Percentiles rank a stretch among this genome's conserved stretches.
Conservation (phyloP, 345 rosid species). For the Rhodomyrtus tomentosa region DNA sequence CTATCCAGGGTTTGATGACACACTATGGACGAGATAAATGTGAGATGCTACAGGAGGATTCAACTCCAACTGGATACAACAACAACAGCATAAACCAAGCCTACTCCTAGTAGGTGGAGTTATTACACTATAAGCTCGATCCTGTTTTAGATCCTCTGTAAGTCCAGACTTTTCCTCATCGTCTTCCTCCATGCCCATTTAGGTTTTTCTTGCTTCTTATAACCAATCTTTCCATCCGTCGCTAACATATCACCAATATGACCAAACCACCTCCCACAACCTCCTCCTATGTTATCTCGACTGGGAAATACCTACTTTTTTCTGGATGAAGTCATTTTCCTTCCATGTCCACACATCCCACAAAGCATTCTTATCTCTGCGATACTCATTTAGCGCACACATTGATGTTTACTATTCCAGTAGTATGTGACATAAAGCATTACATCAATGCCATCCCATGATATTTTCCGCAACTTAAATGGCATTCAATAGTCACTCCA, state of each 20-base stretch:
- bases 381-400: neutral
- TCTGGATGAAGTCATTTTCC: neutral
- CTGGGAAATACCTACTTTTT: neutral
- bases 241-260: neutral
- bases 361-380: neutral
- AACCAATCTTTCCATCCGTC: neutral
- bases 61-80: neutral
- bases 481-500: neutral
- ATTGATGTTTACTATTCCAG: neutral
- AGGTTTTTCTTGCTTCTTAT: neutral
- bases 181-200: neutral
- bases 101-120: neutral
- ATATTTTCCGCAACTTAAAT: neutral
- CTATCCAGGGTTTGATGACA: neutral
- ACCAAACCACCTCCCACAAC: neutral
- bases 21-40: neutral
- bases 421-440: neutral
- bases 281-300: neutral
- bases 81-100: neutral
- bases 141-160: neutral
- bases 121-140: neutral
- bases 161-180: neutral
- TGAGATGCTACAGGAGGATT: neutral
- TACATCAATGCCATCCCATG: neutral
- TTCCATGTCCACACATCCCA: neutral